Evolutionary conservation across 2,329 filamentous ascomycete species (phyloP).

Genomic region (Trichoderma sp.): DNA sequence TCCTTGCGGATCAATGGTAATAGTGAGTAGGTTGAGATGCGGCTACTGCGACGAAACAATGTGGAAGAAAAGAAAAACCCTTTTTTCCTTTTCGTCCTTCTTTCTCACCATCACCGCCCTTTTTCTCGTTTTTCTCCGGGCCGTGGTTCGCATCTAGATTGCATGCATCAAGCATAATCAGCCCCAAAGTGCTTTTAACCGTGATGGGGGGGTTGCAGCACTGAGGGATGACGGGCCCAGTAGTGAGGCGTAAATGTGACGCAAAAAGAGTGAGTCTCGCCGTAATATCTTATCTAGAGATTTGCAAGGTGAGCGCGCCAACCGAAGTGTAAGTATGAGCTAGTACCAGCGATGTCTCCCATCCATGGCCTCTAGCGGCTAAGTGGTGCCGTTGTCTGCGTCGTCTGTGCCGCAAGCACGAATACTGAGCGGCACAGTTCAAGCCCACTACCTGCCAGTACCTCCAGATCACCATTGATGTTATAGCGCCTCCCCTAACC

Average conservation of each 20-base stretch:
- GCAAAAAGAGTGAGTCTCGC: conserved; percentile 6
- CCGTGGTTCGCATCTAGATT: neutral
- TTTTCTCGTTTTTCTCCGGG: neutral
- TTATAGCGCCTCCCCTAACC: neutral
- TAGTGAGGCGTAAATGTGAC: conserved; percentile 4
- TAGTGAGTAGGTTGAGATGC: neutral
- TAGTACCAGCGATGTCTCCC: neutral
- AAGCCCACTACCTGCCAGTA: neutral
- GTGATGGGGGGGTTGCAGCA: neutral
- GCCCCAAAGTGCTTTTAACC: neutral
- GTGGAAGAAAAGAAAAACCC: neutral
- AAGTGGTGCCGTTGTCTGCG: neutral
- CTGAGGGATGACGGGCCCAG: neutral
- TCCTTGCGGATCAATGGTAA: neutral
- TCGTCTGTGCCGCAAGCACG: neutral
- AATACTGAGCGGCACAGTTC: neutral
- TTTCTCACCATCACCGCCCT: neutral
- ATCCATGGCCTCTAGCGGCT: neutral
- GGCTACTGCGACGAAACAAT: neutral
- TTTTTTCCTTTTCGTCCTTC: neutral
- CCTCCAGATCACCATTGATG: neutral
- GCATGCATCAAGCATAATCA: neutral
- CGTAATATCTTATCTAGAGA: neutral
- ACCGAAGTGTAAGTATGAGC: neutral
- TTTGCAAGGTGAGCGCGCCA: conserved; percentile 12